A percentile compares a stretch with the other conserved stretches of the same genome.
Conservation (phyloP, 2,329 filamentous ascomycete genomes). For the Beauveria brongniartii region DNA sequence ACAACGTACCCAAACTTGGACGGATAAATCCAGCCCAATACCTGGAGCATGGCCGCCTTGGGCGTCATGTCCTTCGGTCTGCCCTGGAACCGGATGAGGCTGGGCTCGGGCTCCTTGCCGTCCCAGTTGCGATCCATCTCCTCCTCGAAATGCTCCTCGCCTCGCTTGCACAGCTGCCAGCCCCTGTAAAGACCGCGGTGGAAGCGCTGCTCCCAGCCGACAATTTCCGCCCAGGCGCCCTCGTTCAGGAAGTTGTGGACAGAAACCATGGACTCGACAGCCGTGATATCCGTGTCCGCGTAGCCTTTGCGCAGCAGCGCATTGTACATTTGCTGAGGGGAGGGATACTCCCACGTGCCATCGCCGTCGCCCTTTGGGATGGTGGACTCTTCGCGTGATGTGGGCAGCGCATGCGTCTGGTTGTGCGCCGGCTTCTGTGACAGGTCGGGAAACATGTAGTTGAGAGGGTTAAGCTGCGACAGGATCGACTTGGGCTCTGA, state of each 20-base stretch:
- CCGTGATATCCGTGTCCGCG: conserved; percentile 85
- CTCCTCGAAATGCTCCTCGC: conserved; percentile 53
- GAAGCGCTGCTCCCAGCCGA: conserved; percentile 88
- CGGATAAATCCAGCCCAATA: conserved; percentile 73
- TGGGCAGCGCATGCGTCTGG: conserved; percentile 67
- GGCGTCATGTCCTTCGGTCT: conserved; percentile 84
- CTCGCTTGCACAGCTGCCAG: conserved; percentile 65
- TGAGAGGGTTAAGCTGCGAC: conserved; percentile 60
- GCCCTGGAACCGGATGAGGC: conserved; percentile 79
- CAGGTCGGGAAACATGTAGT: conserved; percentile 89
- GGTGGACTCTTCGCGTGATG: conserved; percentile 73
- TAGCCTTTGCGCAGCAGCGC: conserved; percentile 93
- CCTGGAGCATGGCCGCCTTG: conserved; percentile 77
- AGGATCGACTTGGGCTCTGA: conserved; percentile 37
- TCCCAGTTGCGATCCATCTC: conserved; percentile 43
- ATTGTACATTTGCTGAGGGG: conserved; percentile 99
- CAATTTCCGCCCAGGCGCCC: conserved; percentile 91
- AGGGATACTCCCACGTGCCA: conserved; percentile 94
- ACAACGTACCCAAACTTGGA: conserved; percentile 61
- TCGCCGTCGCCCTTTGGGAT: conserved; percentile 79
- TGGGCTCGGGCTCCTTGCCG: conserved; percentile 53
- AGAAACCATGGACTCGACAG: conserved; percentile 93
- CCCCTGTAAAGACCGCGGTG: conserved; percentile 61
- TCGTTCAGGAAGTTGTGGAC: conserved; percentile 98
- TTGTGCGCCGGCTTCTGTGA: conserved; percentile 70